Base-by-base conservation (phyloP, 345 rosid species). In the Moricandia arvensis region DNA sequence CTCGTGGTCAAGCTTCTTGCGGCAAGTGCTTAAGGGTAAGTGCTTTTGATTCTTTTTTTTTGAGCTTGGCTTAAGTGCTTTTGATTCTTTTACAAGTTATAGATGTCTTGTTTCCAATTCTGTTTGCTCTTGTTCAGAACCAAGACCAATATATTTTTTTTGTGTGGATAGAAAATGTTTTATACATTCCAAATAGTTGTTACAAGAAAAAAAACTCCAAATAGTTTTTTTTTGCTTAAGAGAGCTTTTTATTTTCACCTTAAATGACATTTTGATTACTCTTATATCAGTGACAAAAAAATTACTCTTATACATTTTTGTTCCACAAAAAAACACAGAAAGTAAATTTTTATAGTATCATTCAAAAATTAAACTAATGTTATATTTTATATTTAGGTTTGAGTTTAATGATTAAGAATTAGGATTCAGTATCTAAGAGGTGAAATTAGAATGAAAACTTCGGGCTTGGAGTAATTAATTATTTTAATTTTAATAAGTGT, bases 1-100 rank as follows among this genome's bases (percentile, higher is more conserved):
- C 86, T 2, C 71, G 10, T 0, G 91, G 89, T 18, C 87, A 79
- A 47, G 83, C 76, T 29, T 59, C 91, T 51, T 87, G 86, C 61
- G 89, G 90, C 63, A 83, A 26, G 51, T 87, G 95, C 79, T 73
- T 85, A 34, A 76, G 80, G 77, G 87, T 87, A 78, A 10, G 75
- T 47, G 10, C 13, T 24, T 55, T 4, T 55, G 31, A 55, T 8
- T 54, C 29, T n/a, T n/a, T n/a, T n/a, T n/a, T n/a, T n/a, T n/a
- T n/a, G n/a, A n/a, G n/a, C n/a, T n/a, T n/a, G n/a, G n/a, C n/a
- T n/a, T n/a, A n/a, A n/a, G n/a, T n/a, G n/a, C n/a, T n/a, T n/a
- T n/a, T 55, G 31, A 55, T 8, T 54, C 29, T 54, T 21, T 21
- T 21, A 8, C 12, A 9, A 57, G 31, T 47, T 47, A 47, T n/a